These are phyloP conservation scores for Talaromyces wortmannii DNA, from an alignment of 495 filamentous ascomycete species.

Conservation along the genomic window DNA sequence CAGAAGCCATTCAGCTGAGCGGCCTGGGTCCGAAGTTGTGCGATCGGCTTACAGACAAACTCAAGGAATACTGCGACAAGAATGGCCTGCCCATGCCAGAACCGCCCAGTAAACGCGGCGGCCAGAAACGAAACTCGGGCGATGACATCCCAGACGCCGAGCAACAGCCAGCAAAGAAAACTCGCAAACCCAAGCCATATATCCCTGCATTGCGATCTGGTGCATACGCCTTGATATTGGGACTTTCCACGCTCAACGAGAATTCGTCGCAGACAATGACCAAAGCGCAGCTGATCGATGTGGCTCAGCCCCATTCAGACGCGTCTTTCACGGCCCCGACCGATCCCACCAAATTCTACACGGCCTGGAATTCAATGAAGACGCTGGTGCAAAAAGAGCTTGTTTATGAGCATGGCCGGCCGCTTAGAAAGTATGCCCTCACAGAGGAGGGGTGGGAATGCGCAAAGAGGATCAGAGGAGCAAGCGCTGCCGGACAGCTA, in stretches of 20 bases:
- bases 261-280: slow-evolving; percentile 50
- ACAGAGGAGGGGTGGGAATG: slow-evolving; percentile 79
- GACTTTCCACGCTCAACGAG: slow-evolving; percentile 54
- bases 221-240: slow-evolving; percentile 66
- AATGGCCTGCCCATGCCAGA: slow-evolving; percentile 69
- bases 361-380: slow-evolving; percentile 84
- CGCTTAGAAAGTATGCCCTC: slow-evolving; percentile 59
- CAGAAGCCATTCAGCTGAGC: slow-evolving; percentile 62
- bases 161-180: slow-evolving; percentile 52
- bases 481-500: slow-evolving; percentile 12
- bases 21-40: slow-evolving; percentile 68
- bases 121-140: slow-evolving; percentile 38
- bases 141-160: slow-evolving; percentile 22
- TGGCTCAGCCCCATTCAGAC: slow-evolving; percentile 68
- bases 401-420: slow-evolving; percentile 64
- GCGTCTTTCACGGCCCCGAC: slow-evolving; percentile 64
- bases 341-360: slow-evolving; percentile 65
- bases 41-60: slow-evolving; percentile 60
- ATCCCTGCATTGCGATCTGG: slow-evolving; percentile 67
- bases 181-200: slow-evolving; percentile 60
- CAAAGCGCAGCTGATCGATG: slow-evolving; percentile 61
- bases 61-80: slow-evolving; percentile 58
- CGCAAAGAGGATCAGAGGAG: slow-evolving; percentile 58
- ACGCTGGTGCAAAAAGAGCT: slow-evolving; percentile 68
- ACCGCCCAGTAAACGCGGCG: slow-evolving; percentile 31